Evolutionary conservation across 139 green algal genomes (phyloP).

Genomic region (Chlamydomonas sp.): DNA sequence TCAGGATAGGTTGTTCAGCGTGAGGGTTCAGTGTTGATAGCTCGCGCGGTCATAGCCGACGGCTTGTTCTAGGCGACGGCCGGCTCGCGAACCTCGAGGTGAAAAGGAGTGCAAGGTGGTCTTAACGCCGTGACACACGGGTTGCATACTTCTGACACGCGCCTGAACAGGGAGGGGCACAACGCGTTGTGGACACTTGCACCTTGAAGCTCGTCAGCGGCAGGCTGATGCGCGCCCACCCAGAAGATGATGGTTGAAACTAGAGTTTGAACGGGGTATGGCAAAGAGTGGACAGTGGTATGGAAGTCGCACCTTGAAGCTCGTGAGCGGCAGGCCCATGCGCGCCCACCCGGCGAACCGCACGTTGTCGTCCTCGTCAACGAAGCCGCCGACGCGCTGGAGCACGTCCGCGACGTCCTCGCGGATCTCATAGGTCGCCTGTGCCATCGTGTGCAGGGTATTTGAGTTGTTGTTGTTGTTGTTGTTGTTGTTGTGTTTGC

Average conservation of each 20-base stretch:
- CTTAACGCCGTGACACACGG: no score
- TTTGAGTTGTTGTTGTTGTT: no score
- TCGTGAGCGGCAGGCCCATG: slow-evolving; percentile 72
- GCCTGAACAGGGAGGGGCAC: no score
- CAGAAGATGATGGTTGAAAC: slow-evolving; percentile 18
- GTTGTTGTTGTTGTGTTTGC: no score
- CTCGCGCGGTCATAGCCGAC: slow-evolving; percentile 63
- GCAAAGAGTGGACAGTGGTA: not conserved
- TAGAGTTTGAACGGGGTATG: not conserved
- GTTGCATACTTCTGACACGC: no score
- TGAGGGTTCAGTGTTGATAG: no score
- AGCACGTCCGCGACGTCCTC: slow-evolving; percentile 88
- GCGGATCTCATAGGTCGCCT: slow-evolving; percentile 95
- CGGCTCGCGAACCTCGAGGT: slow-evolving; percentile 74
- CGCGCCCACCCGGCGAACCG: slow-evolving; percentile 85
- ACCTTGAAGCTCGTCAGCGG: slow-evolving; percentile 57
- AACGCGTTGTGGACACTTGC: no score
- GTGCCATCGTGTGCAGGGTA: no score
- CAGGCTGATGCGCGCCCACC: slow-evolving; percentile 91
- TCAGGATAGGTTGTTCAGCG: not conserved
- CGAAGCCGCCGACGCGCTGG: slow-evolving; percentile 51
- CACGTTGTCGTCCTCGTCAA: slow-evolving; percentile 41
- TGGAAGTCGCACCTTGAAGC: slow-evolving; percentile 59
- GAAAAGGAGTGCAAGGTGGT: no score
- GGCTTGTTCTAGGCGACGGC: slow-evolving; percentile 83